phyloP scores from a whole-genome alignment of 345 rosid genomes.

The Draba incana region DNA sequence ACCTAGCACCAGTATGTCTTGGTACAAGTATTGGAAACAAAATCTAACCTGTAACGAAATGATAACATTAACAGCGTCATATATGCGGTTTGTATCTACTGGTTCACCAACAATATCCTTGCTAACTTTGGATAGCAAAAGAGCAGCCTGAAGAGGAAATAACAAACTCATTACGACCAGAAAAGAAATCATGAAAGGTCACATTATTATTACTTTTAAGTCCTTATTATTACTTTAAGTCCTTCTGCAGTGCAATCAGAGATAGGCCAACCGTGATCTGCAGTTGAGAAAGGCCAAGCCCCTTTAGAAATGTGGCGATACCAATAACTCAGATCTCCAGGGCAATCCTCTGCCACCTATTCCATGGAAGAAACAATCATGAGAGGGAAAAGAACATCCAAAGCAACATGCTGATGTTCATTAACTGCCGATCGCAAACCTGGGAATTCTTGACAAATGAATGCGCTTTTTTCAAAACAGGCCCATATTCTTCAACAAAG shows the following conservation, averaged over 20 bases:
- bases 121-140: slow-evolving; percentile 71
- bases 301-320: slow-evolving; percentile 98
- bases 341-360: slow-evolving; percentile 86
- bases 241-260: slow-evolving; percentile 97
- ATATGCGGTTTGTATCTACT: slow-evolving; percentile 56
- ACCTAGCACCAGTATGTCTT: slow-evolving; percentile 9
- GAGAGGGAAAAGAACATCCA: neutral
- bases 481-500: slow-evolving; percentile 69
- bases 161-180: slow-evolving; percentile 34
- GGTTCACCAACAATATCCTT: slow-evolving; percentile 81
- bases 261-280: slow-evolving; percentile 98
- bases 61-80: slow-evolving; percentile 86
- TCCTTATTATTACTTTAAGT: slow-evolving; percentile 81
- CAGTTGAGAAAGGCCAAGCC: slow-evolving; percentile 98
- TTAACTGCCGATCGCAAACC: slow-evolving; percentile 45
- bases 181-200: slow-evolving; percentile 13
- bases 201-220: slow-evolving; percentile 60
- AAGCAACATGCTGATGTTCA: slow-evolving; percentile 26
- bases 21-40: slow-evolving; percentile 21
- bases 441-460: slow-evolving; percentile 66
- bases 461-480: slow-evolving; percentile 72
- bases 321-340: slow-evolving; percentile 79
- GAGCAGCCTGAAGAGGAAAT: slow-evolving; percentile 61
- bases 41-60: slow-evolving; percentile 81
- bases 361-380: slow-evolving; percentile 25